A percentile compares a stretch with the other conserved stretches of the same genome.
These are phyloP conservation scores for Penicillium sp. DNA, from an alignment of 2,329 filamentous ascomycete genomes.

Conservation along the genomic window DNA sequence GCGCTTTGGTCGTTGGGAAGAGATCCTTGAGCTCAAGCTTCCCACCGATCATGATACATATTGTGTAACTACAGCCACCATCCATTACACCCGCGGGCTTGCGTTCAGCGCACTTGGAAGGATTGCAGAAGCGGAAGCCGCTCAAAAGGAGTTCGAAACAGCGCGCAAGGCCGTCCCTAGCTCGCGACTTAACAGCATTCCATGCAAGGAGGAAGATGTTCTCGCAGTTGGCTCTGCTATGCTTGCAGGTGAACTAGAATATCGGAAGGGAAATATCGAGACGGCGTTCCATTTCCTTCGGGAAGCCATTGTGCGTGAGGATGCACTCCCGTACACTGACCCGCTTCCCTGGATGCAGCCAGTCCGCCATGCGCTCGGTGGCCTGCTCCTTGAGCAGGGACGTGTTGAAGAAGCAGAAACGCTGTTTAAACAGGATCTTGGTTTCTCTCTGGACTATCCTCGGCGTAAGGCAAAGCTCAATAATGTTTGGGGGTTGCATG, in stretches of 20 bases:
- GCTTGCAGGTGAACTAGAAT: constrained; percentile 63
- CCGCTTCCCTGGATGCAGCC: constrained; percentile 72
- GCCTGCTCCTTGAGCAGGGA: constrained; percentile 57
- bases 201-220: constrained; percentile 47
- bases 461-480: constrained; percentile 57
- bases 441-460: constrained; percentile 45
- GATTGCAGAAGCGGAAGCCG: constrained; percentile 44
- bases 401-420: constrained; percentile 45
- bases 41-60: constrained; percentile 54
- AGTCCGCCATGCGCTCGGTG: constrained; percentile 58
- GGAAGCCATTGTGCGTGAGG: constrained; percentile 51
- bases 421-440: constrained; percentile 54
- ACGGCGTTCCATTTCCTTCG: constrained; percentile 51
- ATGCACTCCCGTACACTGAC: constrained; percentile 58
- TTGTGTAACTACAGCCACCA: constrained; percentile 57
- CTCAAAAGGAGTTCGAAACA: constrained; percentile 44
- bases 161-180: constrained; percentile 46
- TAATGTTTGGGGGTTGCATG: constrained; percentile 66
- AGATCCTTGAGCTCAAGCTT: constrained; percentile 49
- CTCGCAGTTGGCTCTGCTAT: constrained; percentile 53
- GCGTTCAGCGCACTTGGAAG: constrained; percentile 52
- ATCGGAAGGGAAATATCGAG: constrained; percentile 52
- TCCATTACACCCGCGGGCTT: constrained; percentile 57
- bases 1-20: constrained; percentile 62
- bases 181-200: constrained; percentile 59